Evolutionary conservation across 345 rosid genomes (phyloP).

Genomic region (Cardiospermum halicacabum): DNA sequence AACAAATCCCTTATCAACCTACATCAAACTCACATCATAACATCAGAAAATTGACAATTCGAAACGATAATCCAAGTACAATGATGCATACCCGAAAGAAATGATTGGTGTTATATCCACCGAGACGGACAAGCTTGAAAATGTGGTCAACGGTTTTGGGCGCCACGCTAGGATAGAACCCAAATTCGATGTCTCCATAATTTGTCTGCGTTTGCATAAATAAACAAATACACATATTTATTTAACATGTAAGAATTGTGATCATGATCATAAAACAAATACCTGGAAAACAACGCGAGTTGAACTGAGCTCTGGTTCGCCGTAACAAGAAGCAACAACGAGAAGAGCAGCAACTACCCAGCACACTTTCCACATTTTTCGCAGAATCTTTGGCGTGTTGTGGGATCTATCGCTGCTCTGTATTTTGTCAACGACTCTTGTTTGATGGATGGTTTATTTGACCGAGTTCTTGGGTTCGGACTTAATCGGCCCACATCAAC

Average conservation of each 20-base stretch:
- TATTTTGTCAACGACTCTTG: background rate
- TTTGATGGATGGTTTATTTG: too few species aligned
- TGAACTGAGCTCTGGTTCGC: conserved; percentile 75
- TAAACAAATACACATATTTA: background rate
- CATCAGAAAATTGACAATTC: background rate
- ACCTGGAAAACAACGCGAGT: conserved; percentile 96
- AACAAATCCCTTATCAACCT: conserved; percentile 96
- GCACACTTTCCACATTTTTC: conserved; percentile 23
- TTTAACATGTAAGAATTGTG: background rate
- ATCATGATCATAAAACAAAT: conserved; percentile 1
- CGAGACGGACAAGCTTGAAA: conserved; percentile 90
- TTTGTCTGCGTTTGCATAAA: conserved; percentile 47
- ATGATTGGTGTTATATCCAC: conserved; percentile 86
- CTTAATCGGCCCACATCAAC: background rate
- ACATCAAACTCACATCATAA: conserved; percentile 7
- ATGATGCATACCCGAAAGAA: conserved; percentile 68
- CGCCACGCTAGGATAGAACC: conserved; percentile 84
- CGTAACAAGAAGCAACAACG: conserved; percentile 27
- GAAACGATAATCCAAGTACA: background rate
- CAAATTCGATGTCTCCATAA: conserved; percentile 87
- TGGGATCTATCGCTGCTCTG: conserved; percentile 21
- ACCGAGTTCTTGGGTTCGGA: background rate
- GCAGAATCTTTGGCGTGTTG: conserved; percentile 22
- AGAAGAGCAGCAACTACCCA: conserved; percentile 19
- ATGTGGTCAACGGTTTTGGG: conserved; percentile 89